A percentile compares a stretch with the other conserved stretches of the same genome.
Evolutionary conservation across 768 basidiomycete species (phyloP).

Genomic region (Fomitopsis serialis): DNA sequence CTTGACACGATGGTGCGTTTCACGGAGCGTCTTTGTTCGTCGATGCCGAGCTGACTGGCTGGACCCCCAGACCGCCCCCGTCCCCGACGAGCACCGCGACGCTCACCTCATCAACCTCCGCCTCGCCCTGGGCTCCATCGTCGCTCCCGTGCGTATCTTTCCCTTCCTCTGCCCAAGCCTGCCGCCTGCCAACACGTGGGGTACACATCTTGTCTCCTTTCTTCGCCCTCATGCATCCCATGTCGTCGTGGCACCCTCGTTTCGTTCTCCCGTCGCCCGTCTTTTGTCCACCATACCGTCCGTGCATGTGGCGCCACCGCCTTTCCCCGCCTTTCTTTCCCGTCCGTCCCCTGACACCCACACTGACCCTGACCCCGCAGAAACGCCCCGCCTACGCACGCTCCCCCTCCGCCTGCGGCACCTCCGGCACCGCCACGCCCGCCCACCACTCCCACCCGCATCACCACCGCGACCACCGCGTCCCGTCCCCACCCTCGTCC

Average conservation of each 20-base stretch:
- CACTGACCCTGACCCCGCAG: constrained; percentile 9
- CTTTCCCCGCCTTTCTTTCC: constrained; percentile 1
- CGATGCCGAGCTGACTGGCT: too few relatives aligned
- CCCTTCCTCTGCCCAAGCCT: too few relatives aligned
- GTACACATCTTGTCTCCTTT: too few relatives aligned
- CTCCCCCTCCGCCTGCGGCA: constrained; percentile 10
- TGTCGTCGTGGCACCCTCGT: too few relatives aligned
- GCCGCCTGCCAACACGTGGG: too few relatives aligned
- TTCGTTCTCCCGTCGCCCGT: background rate
- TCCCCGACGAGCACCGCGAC: constrained; percentile 24
- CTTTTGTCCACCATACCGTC: background rate
- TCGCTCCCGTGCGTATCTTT: constrained; percentile 45
- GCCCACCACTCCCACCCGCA: background rate
- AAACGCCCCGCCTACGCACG: constrained; percentile 18
- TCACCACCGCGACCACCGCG: constrained; percentile 5
- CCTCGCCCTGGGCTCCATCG: constrained; percentile 54
- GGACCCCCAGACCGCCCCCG: constrained; percentile 8
- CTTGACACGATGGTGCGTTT: too few relatives aligned
- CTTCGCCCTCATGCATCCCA: too few relatives aligned
- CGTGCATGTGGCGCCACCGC: too few relatives aligned
- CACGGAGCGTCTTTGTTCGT: too few relatives aligned
- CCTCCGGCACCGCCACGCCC: constrained; percentile 19
- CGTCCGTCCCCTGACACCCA: background rate
- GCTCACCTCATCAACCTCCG: constrained; percentile 31
- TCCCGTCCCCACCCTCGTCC: constrained; percentile 6